Percentiles rank a stretch among this genome's conserved stretches.
phyloP scores from a whole-genome alignment of 805 yeast genomes.

The Cyberlindnera samutprakarnensis region DNA sequence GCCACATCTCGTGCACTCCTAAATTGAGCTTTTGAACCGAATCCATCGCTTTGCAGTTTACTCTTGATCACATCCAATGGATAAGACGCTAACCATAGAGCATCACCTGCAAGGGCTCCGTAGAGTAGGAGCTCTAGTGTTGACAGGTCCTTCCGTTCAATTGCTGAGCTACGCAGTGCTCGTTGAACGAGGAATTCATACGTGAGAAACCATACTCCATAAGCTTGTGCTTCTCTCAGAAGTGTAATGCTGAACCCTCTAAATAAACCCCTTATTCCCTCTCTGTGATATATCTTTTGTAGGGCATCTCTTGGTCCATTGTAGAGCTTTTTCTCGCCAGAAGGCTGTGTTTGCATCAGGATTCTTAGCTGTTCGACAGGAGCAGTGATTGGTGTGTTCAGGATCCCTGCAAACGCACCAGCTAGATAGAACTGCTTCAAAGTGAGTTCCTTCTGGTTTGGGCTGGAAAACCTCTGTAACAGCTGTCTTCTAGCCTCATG shows the following conservation, averaged over 20 bases:
- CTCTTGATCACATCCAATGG: conserved; percentile 93
- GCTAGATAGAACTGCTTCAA: conserved; percentile 68
- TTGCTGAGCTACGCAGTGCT: conserved; percentile 25
- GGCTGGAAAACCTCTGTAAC: conserved; percentile 37
- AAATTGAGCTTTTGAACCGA: conserved; percentile 37
- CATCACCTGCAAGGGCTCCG: conserved; percentile 89
- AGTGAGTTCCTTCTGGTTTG: conserved; percentile 33
- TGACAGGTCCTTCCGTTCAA: conserved; percentile 62
- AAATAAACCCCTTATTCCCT: conserved; percentile 76
- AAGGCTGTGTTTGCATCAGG: conserved; percentile 73
- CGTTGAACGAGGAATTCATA: conserved; percentile 79
- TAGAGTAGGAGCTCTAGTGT: conserved; percentile 78
- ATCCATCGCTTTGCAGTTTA: conserved; percentile 63
- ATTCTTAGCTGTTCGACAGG: conserved; percentile 96
- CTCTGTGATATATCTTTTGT: conserved; percentile 59
- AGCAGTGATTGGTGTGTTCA: conserved; percentile 82
- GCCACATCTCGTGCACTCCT: conserved; percentile 34
- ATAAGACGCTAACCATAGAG: conserved; percentile 77
- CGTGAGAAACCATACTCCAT: conserved; percentile 83
- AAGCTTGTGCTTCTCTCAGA: conserved; percentile 77
- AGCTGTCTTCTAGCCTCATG: conserved; percentile 75
- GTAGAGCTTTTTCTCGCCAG: conserved; percentile 33
- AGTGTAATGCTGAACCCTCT: conserved; percentile 82
- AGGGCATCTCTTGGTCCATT: conserved; percentile 82
- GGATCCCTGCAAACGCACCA: conserved; percentile 88